A percentile compares a stretch with the other conserved stretches of the same genome.
phyloP scores from a whole-genome alignment of 2,329 filamentous ascomycete species.

The Fusarium tuaranense region DNA sequence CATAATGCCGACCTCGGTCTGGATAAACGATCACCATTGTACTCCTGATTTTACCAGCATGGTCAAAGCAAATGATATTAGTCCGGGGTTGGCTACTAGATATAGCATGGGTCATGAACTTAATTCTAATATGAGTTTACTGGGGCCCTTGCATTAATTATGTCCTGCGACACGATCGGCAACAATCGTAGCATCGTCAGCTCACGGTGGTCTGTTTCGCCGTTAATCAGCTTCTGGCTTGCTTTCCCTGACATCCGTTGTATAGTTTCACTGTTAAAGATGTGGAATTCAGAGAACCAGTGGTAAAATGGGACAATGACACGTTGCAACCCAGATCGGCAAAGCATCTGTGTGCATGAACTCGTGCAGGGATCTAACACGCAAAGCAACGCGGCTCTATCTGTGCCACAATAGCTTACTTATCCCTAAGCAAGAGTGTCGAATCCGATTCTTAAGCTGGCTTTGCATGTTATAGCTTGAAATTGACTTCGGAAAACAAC shows the following conservation, averaged over 20 bases:
- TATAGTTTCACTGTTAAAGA: neutral
- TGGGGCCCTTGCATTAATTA: neutral
- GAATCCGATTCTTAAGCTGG: neutral
- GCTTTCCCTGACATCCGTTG: neutral
- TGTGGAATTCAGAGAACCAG: neutral
- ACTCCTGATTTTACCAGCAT: neutral
- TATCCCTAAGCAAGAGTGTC: neutral
- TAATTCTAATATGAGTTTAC: neutral
- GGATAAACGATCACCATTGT: neutral
- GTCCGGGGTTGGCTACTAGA: neutral
- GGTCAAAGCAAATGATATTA: neutral
- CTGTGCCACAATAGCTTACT: neutral
- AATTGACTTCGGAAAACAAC: neutral
- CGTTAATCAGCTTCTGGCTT: too few species aligned
- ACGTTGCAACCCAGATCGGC: neutral
- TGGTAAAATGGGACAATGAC: neutral
- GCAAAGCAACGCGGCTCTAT: neutral
- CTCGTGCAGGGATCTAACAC: neutral
- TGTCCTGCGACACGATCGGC: neutral
- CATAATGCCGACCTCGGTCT: conserved; percentile 1
- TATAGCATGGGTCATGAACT: neutral
- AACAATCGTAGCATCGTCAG: neutral
- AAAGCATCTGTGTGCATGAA: neutral
- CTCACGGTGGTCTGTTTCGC: neutral
- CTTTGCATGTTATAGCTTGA: neutral